Conservation (phyloP, 768 basidiomycete species). For the Boletus barrowsii region DNA sequence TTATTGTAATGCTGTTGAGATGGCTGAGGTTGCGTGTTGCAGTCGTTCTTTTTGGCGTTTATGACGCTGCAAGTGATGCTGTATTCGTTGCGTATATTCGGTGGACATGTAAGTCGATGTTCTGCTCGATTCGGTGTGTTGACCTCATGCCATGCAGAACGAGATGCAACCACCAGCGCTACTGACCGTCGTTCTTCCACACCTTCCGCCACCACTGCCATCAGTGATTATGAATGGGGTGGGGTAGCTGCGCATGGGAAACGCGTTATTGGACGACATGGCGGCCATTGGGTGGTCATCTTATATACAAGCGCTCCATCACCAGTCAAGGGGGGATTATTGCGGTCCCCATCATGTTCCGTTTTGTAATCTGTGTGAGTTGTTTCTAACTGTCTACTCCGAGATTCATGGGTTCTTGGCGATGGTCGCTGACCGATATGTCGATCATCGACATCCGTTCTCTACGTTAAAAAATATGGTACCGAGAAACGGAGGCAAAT, state of each 20-base stretch:
- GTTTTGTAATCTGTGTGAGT: conserved; percentile 14
- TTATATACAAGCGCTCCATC: no score
- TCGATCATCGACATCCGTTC: conserved; percentile 34
- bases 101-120: conserved; percentile 53
- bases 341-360: background rate
- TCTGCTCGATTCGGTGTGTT: background rate
- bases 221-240: conserved; percentile 57
- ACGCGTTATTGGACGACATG: conserved; percentile 67
- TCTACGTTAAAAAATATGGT: no score
- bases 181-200: conserved; percentile 56
- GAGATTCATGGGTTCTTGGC: conserved; percentile 65
- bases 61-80: conserved; percentile 66
- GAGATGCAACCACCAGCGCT: conserved; percentile 57
- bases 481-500: no score
- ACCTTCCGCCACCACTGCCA: conserved; percentile 63
- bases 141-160: conserved; percentile 40
- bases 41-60: conserved; percentile 87
- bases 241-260: conserved; percentile 68
- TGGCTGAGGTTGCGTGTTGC: conserved; percentile 2
- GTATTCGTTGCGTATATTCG: conserved; percentile 71
- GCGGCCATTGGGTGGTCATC: conserved; percentile 59
- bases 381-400: conserved; percentile 37
- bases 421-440: conserved; percentile 61
- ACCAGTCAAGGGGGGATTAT: conserved; percentile 24
- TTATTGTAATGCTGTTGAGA: background rate